Base-by-base conservation (phyloP, 2,329 filamentous ascomycete genomes). In the Mycocentrospora acerina region DNA sequence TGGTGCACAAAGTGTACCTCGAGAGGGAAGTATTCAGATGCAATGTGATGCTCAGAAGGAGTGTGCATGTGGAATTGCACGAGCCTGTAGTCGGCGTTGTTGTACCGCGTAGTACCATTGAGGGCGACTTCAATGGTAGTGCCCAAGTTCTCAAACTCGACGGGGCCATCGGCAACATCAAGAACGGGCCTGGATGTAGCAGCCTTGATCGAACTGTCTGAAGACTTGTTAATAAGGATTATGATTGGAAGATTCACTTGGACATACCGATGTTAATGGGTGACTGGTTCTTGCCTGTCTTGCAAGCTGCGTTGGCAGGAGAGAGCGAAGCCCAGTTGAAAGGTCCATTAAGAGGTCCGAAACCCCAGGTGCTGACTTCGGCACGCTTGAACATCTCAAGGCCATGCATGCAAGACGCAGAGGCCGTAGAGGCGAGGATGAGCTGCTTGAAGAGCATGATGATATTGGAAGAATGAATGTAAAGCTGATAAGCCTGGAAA, bases 41-140 rank as follows among this genome's bases (percentile, higher is more conserved):
- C 59, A 39, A 81, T 66, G 31, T 73, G 70, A 51, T 83, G 80
- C 67, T 83, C 80, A 29, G 76, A 77, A 1, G 80, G 78, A 0
- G 77, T 76, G 55, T 82, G 80, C 64, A 82, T 79, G 60, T 82
- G 79, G 65, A 81, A 81, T 49, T 82, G 79, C 31, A 63, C 64
- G 11, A 81, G 66, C 0, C 48, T 54, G 58, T 73, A 80, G 12
- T 65, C 54, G 12, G 59, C 59, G 19, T 65, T 68, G 2, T 52
- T 63, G 16, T 75, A 55, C 0, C 50, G 64, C 3, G 78, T 70
- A 9, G 68, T 74, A 19, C 76, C 77, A 33, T 73, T 74, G 40
- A 75, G 74, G 19, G 80, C 65, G 40, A 79, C 72, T 65, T 81
- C 75, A 35, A 82, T 71, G 0, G 77, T 81, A 17, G 76, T 77